These are phyloP conservation scores for Saccharum hybrid DNA, from an alignment of 202 grass and related monocot species.

Conservation along the genomic window DNA sequence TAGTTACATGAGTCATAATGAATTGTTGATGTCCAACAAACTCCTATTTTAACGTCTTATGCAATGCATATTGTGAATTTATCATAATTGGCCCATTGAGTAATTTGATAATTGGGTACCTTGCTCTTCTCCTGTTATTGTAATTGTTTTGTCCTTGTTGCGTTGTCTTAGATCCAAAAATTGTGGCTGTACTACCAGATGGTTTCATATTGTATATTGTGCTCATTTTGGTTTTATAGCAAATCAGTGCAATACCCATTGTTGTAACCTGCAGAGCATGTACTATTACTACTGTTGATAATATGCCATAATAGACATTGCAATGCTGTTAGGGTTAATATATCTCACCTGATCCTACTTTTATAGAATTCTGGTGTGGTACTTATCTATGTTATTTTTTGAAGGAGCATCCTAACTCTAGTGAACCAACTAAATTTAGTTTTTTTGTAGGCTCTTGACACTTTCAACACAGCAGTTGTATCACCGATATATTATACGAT, in stretches of 20 bases:
- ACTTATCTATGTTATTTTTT: constrained; percentile 15
- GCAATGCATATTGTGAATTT: background rate
- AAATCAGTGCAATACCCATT: background rate
- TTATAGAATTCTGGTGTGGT: background rate
- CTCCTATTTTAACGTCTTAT: background rate
- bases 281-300: background rate
- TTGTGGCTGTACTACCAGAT: background rate
- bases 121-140: background rate
- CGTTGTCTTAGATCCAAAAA: background rate
- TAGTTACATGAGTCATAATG: background rate
- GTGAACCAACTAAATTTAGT: constrained; percentile 20
- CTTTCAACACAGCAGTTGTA: constrained; percentile 96
- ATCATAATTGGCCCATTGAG: background rate
- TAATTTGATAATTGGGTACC: background rate
- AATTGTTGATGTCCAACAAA: background rate
- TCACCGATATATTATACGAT: constrained; percentile 99
- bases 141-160: background rate
- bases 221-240: background rate
- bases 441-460: constrained; percentile 91
- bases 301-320: background rate
- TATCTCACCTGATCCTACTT: constrained; percentile 10
- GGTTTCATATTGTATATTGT: background rate
- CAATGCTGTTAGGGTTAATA: constrained; percentile 10
- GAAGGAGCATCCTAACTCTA: background rate
- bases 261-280: background rate